Percentiles rank a stretch among this genome's conserved stretches.
phyloP scores from a whole-genome alignment of 106 monocot species.

The Posidonia australis region DNA sequence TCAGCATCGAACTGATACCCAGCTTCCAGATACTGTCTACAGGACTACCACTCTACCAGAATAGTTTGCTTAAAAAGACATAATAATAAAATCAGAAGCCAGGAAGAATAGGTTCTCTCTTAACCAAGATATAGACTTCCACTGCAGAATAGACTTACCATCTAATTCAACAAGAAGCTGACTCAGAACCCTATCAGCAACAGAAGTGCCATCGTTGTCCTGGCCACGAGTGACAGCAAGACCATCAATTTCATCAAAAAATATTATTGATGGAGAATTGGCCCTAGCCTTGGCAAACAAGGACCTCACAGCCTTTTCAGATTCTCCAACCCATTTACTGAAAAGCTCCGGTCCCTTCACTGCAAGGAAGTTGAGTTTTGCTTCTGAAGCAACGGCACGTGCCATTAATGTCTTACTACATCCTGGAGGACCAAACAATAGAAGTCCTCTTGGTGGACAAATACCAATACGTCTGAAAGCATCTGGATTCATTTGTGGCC shows the following conservation, averaged over 20 bases:
- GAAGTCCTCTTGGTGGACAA: constrained; percentile 52
- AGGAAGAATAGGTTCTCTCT: no score
- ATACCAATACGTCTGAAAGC: constrained; percentile 66
- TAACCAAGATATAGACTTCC: no score
- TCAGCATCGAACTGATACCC: no score
- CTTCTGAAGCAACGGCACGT: constrained; percentile 95
- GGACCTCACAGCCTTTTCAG: constrained; percentile 88
- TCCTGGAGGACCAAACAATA: constrained; percentile 94
- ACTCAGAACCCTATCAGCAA: constrained; percentile 76
- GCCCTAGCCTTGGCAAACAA: constrained; percentile 86
- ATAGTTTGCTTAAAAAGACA: no score
- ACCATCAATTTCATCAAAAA: constrained; percentile 99
- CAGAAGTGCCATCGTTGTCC: constrained; percentile 73
- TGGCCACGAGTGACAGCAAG: constrained; percentile 79
- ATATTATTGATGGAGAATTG: constrained; percentile 93
- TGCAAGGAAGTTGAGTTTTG: constrained; percentile 89
- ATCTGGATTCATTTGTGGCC: constrained; percentile 64
- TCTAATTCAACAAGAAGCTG: constrained; percentile 95
- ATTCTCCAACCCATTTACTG: constrained; percentile 98
- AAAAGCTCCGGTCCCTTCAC: constrained; percentile 96
- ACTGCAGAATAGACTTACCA: constrained; percentile 30
- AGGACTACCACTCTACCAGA: no score
- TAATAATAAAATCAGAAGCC: no score
- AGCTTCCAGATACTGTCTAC: no score
- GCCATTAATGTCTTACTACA: constrained; percentile 98